A percentile compares a stretch with the other conserved stretches of the same genome.
Conservation (phyloP, 2,329 filamentous ascomycete species). For the Trichophyton mentagrophytes region DNA sequence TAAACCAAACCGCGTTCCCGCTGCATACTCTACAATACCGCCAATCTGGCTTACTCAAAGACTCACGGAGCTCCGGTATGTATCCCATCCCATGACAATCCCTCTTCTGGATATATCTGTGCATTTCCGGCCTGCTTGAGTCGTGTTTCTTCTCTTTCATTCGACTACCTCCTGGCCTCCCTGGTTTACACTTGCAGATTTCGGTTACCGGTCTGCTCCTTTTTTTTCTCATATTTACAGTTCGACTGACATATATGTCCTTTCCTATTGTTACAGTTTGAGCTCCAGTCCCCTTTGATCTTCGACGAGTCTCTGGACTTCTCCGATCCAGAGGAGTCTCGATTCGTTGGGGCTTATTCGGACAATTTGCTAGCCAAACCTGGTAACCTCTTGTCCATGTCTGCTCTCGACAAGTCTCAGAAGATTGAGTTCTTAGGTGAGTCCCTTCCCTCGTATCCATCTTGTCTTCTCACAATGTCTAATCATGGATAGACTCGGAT, state of each 20-base stretch:
- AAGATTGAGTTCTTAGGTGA: slow-evolving; percentile 69
- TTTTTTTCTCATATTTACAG: not conserved
- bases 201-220: not conserved
- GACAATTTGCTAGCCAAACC: slow-evolving; percentile 43
- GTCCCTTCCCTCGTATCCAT: slow-evolving; percentile 28
- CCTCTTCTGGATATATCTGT: not conserved
- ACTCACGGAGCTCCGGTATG: slow-evolving; percentile 35
- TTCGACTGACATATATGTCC: not conserved
- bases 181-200: not conserved
- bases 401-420: slow-evolving; percentile 65
- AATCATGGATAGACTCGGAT: slow-evolving; percentile 4
- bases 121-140: slow-evolving; percentile 2
- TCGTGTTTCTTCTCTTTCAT: slow-evolving; percentile 12
- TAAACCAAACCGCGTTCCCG: slow-evolving; percentile 26
- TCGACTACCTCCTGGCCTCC: slow-evolving; percentile 14
- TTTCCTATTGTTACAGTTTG: slow-evolving; percentile 26
- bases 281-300: slow-evolving; percentile 36
- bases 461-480: not conserved
- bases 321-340: slow-evolving; percentile 34
- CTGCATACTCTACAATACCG: slow-evolving; percentile 35
- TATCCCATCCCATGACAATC: slow-evolving; percentile 7
- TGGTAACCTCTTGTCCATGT: slow-evolving; percentile 61
- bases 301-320: slow-evolving; percentile 36
- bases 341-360: slow-evolving; percentile 34
- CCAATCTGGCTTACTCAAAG: slow-evolving; percentile 40